Evolutionary conservation across 2,329 filamentous ascomycete genomes (phyloP).

Genomic region (Trichoderma sp.): DNA sequence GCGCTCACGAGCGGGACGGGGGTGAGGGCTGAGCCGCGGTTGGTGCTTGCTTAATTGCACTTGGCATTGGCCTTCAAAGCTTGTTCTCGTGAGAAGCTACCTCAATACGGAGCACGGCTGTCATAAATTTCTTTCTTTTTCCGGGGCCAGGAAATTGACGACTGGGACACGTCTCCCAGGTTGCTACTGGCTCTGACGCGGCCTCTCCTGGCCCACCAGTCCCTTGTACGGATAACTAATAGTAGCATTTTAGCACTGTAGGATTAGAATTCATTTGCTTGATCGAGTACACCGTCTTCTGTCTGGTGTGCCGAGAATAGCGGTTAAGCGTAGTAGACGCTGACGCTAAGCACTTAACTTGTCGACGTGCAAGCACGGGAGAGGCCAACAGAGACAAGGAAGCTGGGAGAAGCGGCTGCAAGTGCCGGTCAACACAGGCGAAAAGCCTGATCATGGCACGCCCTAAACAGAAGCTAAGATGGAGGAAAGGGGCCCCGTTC

Average conservation of each 20-base stretch:
- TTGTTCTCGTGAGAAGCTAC: background rate
- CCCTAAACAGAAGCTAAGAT: slow-evolving; percentile 2
- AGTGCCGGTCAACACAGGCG: background rate
- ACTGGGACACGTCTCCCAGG: background rate
- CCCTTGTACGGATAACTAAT: background rate
- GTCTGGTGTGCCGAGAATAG: background rate
- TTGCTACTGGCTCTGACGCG: background rate
- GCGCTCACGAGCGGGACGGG: background rate
- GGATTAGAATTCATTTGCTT: background rate
- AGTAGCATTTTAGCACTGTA: background rate
- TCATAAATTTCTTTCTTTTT: background rate
- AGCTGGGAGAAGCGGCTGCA: background rate
- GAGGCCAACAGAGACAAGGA: slow-evolving; percentile 5
- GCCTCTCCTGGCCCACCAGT: slow-evolving; percentile 14
- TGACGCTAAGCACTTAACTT: slow-evolving; percentile 15
- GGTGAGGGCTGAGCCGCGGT: background rate
- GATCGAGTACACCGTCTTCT: background rate
- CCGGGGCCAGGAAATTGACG: slow-evolving; percentile 1
- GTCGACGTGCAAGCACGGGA: background rate
- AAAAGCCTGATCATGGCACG: background rate
- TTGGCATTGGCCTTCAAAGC: background rate
- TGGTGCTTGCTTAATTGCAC: slow-evolving; percentile 9
- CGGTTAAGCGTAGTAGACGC: slow-evolving; percentile 4
- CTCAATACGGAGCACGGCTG: background rate
- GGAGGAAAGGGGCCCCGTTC: background rate